Percentiles rank a stretch among this genome's conserved stretches.
Conservation (phyloP, 1,139 yeast species). For the Diutina neorugosa region DNA sequence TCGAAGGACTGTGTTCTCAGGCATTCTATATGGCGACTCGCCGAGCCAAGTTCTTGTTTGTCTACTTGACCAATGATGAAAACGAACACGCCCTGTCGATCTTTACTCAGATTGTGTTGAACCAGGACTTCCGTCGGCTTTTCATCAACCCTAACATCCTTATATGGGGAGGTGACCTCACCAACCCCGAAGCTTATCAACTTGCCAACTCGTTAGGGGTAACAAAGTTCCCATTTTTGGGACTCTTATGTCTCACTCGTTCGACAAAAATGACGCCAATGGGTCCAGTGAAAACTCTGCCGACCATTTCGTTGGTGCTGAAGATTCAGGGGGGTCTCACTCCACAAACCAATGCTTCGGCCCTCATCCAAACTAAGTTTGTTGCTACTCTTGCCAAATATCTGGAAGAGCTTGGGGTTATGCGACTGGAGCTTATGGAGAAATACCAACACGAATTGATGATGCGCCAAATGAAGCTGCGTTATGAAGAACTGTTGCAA, state of each 20-base stretch:
- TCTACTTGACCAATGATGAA: slow-evolving; percentile 63
- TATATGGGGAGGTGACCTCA: slow-evolving; percentile 84
- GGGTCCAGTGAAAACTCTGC: slow-evolving; percentile 40
- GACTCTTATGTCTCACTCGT: slow-evolving; percentile 48
- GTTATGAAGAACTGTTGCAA: slow-evolving; percentile 59
- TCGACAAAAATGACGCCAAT: slow-evolving; percentile 45
- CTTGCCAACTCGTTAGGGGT: slow-evolving; percentile 67
- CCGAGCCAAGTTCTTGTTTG: slow-evolving; percentile 57
- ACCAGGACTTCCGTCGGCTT: slow-evolving; percentile 38
- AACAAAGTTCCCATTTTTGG: slow-evolving; percentile 71
- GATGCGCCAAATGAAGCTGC: slow-evolving; percentile 65
- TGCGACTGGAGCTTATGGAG: slow-evolving; percentile 52
- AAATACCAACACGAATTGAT: slow-evolving; percentile 48
- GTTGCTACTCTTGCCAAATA: slow-evolving; percentile 38
- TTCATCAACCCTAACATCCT: slow-evolving; percentile 33
- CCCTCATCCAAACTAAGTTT: slow-evolving; percentile 26
- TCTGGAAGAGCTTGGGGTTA: slow-evolving; percentile 44
- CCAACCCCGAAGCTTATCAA: slow-evolving; percentile 73
- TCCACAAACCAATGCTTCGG: slow-evolving; percentile 16
- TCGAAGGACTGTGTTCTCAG: slow-evolving; percentile 66
- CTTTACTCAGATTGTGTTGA: slow-evolving; percentile 43
- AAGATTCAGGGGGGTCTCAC: slow-evolving; percentile 55
- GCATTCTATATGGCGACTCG: slow-evolving; percentile 59
- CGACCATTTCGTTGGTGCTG: slow-evolving; percentile 48
- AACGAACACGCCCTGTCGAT: slow-evolving; percentile 51